Evolutionary conservation across 176 grass and related monocot genomes (phyloP), one percentile per base, ranked within the genome.

Genomic region (Alopecurus myosuroides): DNA sequence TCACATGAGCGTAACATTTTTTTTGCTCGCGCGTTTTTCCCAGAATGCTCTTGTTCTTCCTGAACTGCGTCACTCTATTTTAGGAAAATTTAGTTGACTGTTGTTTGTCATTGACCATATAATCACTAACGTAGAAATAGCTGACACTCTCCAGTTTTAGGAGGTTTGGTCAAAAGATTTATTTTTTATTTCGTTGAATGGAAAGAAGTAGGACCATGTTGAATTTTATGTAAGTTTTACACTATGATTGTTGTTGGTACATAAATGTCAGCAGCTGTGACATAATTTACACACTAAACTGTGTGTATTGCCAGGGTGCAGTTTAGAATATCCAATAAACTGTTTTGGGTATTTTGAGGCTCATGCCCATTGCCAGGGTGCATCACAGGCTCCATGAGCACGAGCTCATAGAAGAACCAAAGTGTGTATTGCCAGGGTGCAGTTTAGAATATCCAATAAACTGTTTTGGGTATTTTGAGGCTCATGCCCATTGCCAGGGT

Each of bases 121-220:
- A 40, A 70, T 3, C 19, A 6, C 57, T 48, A 10, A 74, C 22
- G 50, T 79, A 83, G 55, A 39, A 69, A 76, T 70, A 85, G 33
- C 18, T 33, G 53, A 34, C 45, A 12, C 57, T 85, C 89, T 88
- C 51, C 57, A 81, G 19, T 89, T 26, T 77, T 89, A 76, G 61
- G 17, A 88, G 68, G 72, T 81, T 89, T 78, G 79, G 42, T 66
- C 39, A 69, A 2, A 3, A 35, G 34, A 35, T 2, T 2, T n/a
- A n/a, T n/a, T n/a, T n/a, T n/a, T n/a, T n/a, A n/a, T n/a, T n/a
- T n/a, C n/a, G n/a, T n/a, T 35, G 4, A 2, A 35, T 4, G 34
- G 2, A 4, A 35, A 2, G 34, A 3, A 34, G 36, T 52, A 52
- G 22, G 5, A 23, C 37, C n/a, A 88, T 36, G 40, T 72, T 44